Percentiles rank a stretch among this genome's conserved stretches.
phyloP scores from a whole-genome alignment of 1,139 yeast species.

The Debaryomyces singareniensis region DNA sequence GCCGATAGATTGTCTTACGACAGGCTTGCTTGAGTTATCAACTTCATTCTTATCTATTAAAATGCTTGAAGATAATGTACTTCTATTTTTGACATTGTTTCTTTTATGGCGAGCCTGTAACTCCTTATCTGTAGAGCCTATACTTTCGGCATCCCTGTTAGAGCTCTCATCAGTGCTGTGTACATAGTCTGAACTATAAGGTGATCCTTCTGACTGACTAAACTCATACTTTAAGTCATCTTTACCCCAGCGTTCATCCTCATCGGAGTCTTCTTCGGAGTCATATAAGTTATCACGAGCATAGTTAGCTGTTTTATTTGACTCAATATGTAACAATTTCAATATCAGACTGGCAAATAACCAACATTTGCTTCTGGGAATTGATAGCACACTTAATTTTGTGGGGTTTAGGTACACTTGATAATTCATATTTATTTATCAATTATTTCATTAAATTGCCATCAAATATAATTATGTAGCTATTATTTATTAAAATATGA shows the following conservation, averaged over 20 bases:
- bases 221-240: conserved; percentile 8
- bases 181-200: too few relatives aligned
- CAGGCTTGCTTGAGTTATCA: conserved; percentile 17
- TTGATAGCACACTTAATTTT: conserved; percentile 39
- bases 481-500: too few relatives aligned
- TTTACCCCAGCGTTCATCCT: conserved; percentile 15
- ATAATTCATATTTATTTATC: conserved; percentile 16
- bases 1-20: neutral
- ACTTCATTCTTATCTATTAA: conserved; percentile 5
- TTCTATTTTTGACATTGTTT: too few relatives aligned
- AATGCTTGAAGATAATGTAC: conserved; percentile 5
- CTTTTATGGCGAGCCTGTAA: too few relatives aligned
- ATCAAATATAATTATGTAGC: too few relatives aligned
- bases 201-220: conserved; percentile 11
- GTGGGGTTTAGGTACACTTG: conserved; percentile 43
- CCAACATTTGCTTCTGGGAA: conserved; percentile 47
- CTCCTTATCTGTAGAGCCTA: too few relatives aligned
- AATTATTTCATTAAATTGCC: too few relatives aligned
- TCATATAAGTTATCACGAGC: conserved; percentile 4
- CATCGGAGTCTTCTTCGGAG: conserved; percentile 9
- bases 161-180: too few relatives aligned
- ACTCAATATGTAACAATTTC: conserved; percentile 27
- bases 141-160: too few relatives aligned
- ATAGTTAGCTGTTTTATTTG: conserved; percentile 5
- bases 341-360: conserved; percentile 41